Conservation (phyloP, 2,329 filamentous ascomycete genomes). For the Trichoderma brevicompactum region DNA sequence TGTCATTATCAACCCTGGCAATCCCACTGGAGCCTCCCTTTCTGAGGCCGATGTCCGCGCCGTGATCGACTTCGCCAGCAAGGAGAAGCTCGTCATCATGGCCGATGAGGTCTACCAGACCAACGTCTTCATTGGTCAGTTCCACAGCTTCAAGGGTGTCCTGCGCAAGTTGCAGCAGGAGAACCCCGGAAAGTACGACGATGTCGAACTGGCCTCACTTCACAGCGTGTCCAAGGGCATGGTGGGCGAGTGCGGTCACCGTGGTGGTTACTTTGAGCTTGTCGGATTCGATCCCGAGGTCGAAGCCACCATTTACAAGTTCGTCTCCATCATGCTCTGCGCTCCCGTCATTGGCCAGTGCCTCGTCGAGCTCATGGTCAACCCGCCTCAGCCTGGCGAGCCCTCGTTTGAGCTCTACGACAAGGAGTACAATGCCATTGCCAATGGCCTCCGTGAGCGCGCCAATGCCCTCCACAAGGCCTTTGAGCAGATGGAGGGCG, state of each 20-base stretch:
- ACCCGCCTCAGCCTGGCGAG: slow-evolving; percentile 83
- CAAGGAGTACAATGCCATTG: slow-evolving; percentile 83
- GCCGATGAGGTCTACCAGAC: slow-evolving; percentile 99
- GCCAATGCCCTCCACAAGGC: slow-evolving; percentile 86
- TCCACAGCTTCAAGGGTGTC: slow-evolving; percentile 92
- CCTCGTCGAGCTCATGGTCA: slow-evolving; percentile 96
- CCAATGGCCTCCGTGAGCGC: slow-evolving; percentile 74
- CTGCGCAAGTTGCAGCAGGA: slow-evolving; percentile 80
- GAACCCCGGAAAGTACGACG: slow-evolving; percentile 75
- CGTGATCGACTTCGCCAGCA: slow-evolving; percentile 84
- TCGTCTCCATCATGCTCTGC: slow-evolving; percentile 95
- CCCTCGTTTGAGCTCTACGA: slow-evolving; percentile 84
- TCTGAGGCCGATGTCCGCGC: slow-evolving; percentile 76
- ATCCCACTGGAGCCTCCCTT: slow-evolving; percentile 91
- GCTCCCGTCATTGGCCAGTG: slow-evolving; percentile 95
- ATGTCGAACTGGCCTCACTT: slow-evolving; percentile 85
- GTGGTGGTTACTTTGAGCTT: slow-evolving; percentile 96
- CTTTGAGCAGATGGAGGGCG: slow-evolving; percentile 94
- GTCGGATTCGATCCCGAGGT: slow-evolving; percentile 85
- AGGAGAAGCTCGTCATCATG: slow-evolving; percentile 85
- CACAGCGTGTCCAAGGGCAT: slow-evolving; percentile 98
- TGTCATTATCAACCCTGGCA: slow-evolving; percentile 97
- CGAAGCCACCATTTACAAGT: slow-evolving; percentile 96
- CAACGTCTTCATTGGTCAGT: slow-evolving; percentile 93
- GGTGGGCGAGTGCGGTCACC: slow-evolving; percentile 97